Base-by-base conservation (phyloP, 78 protist genomes). In the Tieghemostelium lacteum region DNA sequence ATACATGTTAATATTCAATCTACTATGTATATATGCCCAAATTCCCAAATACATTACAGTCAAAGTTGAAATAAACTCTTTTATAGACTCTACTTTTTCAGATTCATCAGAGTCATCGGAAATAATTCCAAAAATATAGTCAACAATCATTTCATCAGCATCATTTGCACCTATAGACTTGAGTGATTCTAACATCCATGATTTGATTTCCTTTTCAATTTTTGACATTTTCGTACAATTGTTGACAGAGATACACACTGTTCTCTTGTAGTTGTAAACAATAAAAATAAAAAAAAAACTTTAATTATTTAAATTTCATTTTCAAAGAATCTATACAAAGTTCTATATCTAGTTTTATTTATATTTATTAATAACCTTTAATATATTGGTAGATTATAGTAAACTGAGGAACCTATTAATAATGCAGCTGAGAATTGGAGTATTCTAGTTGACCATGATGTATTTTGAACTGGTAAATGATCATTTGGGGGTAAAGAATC, bases 1-100 rank as follows among this genome's bases (percentile, higher is more conserved):
- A 16, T n/a, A n/a, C 8, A 57, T 5, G 17, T 19, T n/a, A 16
- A 16, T 57, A 5, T 19, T 7, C 8, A n/a, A 19, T 8, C 14
- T 19, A 19, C 4, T 6, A 57, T n/a, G 14, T 57, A 5, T 7
- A 7, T 5, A n/a, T 57, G 63, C 10, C 8, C 14, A 16, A 19
- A 57, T 57, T n/a, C 24, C 10, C 14, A 70, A 26, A 1, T 3
- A 34, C 33, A 49, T 37, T 60, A 74, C 89, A 28, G 77, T 58
- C 17, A 80, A 14, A 7, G 89, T 69, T 20, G 54, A 19, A 6
- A 80, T 7, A 40, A 80, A 80, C 22, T 80, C 89, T 0, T 42
- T 14, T 3, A 78, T 37, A 16, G 73, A 80, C 58, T 80, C 89
- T 42, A n/a, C 69, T 58, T 80, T 80, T 5, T 80, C 89, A 40